These are phyloP conservation scores for Didymellaceae sp. DNA, from an alignment of 2,329 filamentous ascomycete genomes.

Conservation along the genomic window DNA sequence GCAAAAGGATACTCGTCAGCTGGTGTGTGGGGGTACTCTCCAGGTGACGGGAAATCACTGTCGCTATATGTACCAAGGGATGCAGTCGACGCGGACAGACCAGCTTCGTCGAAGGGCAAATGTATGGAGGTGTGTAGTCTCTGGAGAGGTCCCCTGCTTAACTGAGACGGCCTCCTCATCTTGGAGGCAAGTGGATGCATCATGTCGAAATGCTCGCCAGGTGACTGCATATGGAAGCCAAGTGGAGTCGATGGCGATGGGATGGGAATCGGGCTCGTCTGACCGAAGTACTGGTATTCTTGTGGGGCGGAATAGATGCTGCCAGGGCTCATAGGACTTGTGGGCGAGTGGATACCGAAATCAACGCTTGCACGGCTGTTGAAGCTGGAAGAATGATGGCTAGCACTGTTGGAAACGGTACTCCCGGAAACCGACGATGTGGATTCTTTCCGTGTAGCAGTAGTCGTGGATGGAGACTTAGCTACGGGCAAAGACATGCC, in stretches of 20 bases:
- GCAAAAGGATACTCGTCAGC: slow-evolving; percentile 52
- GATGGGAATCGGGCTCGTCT: slow-evolving; percentile 51
- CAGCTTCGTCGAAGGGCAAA: slow-evolving; percentile 50
- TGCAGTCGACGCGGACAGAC: slow-evolving; percentile 54
- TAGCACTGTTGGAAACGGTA: slow-evolving; percentile 25
- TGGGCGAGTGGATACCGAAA: slow-evolving; percentile 43
- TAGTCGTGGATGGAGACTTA: slow-evolving; percentile 47
- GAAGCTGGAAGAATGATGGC: slow-evolving; percentile 36
- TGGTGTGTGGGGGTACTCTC: slow-evolving; percentile 56
- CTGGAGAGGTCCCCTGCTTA: slow-evolving; percentile 50
- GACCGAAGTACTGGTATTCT: slow-evolving; percentile 47
- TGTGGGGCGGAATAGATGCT: slow-evolving; percentile 43
- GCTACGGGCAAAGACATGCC: slow-evolving; percentile 77
- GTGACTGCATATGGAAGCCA: slow-evolving; percentile 48
- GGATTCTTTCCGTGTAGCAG: slow-evolving; percentile 39
- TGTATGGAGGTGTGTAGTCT: slow-evolving; percentile 52
- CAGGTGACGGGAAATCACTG: slow-evolving; percentile 56
- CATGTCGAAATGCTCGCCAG: slow-evolving; percentile 46
- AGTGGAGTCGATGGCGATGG: slow-evolving; percentile 45
- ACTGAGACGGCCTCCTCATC: slow-evolving; percentile 44
- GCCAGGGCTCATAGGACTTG: slow-evolving; percentile 44
- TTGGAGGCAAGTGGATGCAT: slow-evolving; percentile 46
- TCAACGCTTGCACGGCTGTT: slow-evolving; percentile 43
- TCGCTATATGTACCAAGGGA: slow-evolving; percentile 57
- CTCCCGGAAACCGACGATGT: slow-evolving; percentile 28